Evolutionary conservation across 768 basidiomycete genomes (phyloP).

Genomic region (Russula earlei): DNA sequence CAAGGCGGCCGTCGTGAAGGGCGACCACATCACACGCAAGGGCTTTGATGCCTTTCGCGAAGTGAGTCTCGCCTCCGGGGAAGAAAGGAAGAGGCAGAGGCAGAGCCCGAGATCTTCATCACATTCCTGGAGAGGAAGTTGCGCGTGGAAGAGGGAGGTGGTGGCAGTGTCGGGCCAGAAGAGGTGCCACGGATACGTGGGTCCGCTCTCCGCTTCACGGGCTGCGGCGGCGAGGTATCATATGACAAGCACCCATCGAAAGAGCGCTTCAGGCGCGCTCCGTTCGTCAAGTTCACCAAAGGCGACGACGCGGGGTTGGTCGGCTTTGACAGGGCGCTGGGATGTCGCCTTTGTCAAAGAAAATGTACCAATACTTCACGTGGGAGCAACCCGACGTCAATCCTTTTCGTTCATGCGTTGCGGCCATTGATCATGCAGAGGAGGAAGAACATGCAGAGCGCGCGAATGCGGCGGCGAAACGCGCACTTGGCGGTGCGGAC

Average conservation of each 20-base stretch:
- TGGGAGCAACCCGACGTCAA: constrained; percentile 49
- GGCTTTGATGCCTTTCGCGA: constrained; percentile 80
- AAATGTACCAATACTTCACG: constrained; percentile 51
- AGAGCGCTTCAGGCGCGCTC: constrained; percentile 37
- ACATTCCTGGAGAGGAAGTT: constrained; percentile 69
- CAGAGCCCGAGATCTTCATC: constrained; percentile 52
- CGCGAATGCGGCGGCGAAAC: constrained; percentile 56
- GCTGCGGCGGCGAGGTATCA: constrained; percentile 46
- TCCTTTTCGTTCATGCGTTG: not conserved
- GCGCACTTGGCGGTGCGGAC: constrained; percentile 25
- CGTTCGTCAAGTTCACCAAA: constrained; percentile 39
- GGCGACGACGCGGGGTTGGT: constrained; percentile 41
- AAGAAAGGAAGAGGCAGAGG: constrained; percentile 26
- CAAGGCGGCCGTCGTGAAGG: constrained; percentile 52
- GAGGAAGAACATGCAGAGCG: constrained; percentile 63
- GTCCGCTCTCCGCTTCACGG: constrained; percentile 40
- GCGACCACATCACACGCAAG: constrained; percentile 39
- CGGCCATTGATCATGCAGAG: constrained; percentile 34
- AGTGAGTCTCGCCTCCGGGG: constrained; percentile 31
- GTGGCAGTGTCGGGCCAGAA: constrained; percentile 35
- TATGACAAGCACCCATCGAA: constrained; percentile 51
- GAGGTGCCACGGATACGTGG: constrained; percentile 37
- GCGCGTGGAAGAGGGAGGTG: constrained; percentile 51
- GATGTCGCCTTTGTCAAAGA: constrained; percentile 63
- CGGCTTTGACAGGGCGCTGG: constrained; percentile 51